A percentile compares a stretch with the other conserved stretches of the same genome.
Evolutionary conservation across 2,329 filamentous ascomycete species (phyloP).

Genomic region (Paecilomyces niveus): DNA sequence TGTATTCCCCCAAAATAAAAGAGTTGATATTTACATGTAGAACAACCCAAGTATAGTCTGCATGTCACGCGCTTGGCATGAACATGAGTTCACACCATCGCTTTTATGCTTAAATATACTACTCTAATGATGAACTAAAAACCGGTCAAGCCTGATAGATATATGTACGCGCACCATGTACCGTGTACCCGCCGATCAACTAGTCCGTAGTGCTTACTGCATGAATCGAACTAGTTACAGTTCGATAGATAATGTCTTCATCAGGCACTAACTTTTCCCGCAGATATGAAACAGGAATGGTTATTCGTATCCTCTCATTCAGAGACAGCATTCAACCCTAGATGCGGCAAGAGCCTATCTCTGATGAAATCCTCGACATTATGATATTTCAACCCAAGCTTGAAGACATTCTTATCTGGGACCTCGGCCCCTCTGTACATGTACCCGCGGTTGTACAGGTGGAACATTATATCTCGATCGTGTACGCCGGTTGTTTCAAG

Average conservation of each 20-base stretch:
- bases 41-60: no score
- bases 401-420: slow-evolving; percentile 12
- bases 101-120: no score
- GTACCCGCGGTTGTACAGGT: slow-evolving; percentile 14
- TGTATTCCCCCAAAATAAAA: no score
- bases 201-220: neutral
- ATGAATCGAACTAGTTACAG: no score
- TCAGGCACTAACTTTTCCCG: neutral
- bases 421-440: slow-evolving; percentile 12
- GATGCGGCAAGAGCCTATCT: slow-evolving; percentile 15
- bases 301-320: neutral
- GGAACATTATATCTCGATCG: slow-evolving; percentile 16
- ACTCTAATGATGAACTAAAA: no score
- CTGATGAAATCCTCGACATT: slow-evolving; percentile 11
- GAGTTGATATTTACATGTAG: no score
- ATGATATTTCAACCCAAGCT: slow-evolving; percentile 14
- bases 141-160: no score
- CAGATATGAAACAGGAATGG: neutral
- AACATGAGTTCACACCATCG: no score
- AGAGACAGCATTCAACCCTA: slow-evolving; percentile 11
- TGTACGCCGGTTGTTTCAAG: slow-evolving; percentile 13
- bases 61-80: no score
- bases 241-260: neutral
- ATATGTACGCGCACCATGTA: no score
- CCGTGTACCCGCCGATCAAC: no score